phyloP scores from a whole-genome alignment of 768 basidiomycete species.

The Tricholoma saponaceum region DNA sequence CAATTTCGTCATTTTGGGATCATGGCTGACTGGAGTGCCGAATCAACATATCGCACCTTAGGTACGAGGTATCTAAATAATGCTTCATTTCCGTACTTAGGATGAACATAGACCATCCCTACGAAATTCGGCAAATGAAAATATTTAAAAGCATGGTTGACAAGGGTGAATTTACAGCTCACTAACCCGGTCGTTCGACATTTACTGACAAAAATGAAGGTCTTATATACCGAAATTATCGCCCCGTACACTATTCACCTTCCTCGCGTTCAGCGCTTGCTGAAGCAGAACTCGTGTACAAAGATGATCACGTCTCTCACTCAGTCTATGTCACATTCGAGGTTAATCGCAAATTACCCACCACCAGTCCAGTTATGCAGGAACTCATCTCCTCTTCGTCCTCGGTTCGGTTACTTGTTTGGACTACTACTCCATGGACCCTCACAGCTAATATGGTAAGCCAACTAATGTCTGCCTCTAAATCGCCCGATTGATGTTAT shows the following conservation, averaged over 20 bases:
- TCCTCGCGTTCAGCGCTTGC: constrained; percentile 92
- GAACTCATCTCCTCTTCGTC: constrained; percentile 25
- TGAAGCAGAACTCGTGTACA: constrained; percentile 90
- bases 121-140: constrained; percentile 83
- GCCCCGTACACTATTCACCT: constrained; percentile 93
- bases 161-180: constrained; percentile 44
- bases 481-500: background rate
- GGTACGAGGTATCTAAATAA: constrained; percentile 39
- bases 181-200: background rate
- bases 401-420: constrained; percentile 64
- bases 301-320: constrained; percentile 82
- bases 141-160: constrained; percentile 88
- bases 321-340: constrained; percentile 84
- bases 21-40: constrained; percentile 85
- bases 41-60: constrained; percentile 79
- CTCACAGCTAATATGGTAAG: constrained; percentile 91
- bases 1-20: constrained; percentile 83
- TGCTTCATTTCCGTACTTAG: background rate
- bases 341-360: constrained; percentile 34
- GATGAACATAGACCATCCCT: constrained; percentile 61
- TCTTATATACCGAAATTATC: constrained; percentile 79
- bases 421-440: constrained; percentile 99
- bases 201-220: constrained; percentile 34
- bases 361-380: constrained; percentile 22
- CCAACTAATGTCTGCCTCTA: background rate